Conservation (phyloP, 768 basidiomycete species). For the Collybia nuda region DNA sequence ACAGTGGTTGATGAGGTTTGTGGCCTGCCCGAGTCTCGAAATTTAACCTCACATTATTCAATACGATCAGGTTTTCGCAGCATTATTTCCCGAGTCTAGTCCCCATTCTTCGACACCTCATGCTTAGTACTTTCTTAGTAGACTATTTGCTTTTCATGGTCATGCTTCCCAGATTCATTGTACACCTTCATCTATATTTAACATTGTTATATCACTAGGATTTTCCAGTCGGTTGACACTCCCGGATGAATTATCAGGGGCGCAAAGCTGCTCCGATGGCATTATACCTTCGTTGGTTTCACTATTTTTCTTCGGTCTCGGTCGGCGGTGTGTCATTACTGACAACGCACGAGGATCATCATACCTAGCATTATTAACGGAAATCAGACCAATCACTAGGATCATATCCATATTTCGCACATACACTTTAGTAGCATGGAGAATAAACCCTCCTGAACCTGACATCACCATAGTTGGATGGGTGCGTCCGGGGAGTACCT, state of each 20-base stretch:
- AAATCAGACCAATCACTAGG: neutral
- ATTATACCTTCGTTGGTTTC: conserved; percentile 9
- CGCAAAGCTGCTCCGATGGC: neutral
- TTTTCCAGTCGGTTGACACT: conserved; percentile 4
- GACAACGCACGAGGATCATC: conserved; percentile 65
- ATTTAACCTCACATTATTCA: too few species aligned
- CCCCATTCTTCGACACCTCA: conserved; percentile 6
- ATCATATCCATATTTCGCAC: conserved; percentile 9
- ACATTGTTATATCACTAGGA: conserved; percentile 9
- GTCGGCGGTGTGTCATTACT: conserved; percentile 46
- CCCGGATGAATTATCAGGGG: conserved; percentile 1
- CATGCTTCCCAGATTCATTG: conserved; percentile 6
- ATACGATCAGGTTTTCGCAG: conserved; percentile 41
- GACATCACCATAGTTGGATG: conserved; percentile 94
- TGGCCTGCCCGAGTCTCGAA: neutral
- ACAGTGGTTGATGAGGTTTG: conserved; percentile 87
- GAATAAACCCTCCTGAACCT: conserved; percentile 85
- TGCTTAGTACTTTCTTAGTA: neutral
- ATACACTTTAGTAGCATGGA: conserved; percentile 87
- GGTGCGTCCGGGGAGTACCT: conserved; percentile 91
- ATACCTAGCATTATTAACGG: conserved; percentile 41
- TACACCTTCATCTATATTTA: conserved; percentile 9
- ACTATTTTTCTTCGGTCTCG: conserved; percentile 36
- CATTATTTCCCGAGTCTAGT: conserved; percentile 57
- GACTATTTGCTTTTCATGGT: neutral